Base-by-base conservation (phyloP, 306 rosid genomes). In the Vigna unguiculata region DNA sequence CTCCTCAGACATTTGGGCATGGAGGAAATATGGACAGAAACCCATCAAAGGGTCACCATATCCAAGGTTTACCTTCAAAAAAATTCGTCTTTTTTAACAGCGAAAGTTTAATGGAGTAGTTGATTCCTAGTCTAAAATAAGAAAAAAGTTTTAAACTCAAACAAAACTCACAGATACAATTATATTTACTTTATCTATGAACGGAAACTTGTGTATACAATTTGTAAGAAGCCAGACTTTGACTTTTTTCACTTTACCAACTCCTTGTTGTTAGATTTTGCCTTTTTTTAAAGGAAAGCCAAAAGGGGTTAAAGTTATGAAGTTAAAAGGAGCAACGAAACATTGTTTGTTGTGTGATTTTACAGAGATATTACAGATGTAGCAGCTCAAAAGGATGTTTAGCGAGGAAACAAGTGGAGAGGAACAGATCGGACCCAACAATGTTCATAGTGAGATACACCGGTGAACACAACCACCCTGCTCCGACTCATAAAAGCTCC, bases 11-110 rank as follows among this genome's bases (percentile, higher is more conserved):
- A 80, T 91, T 55, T 96, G 99, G 99, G 98, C 99, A 48, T 96
- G 99, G 99, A 81, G 99, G 74, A 96, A 96, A 84, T 96, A 96
- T 80, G 99, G 99, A 0, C 99, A 96, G 71, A 96, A 96, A 86
- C 99, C 98, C 75, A 96, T 96, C 77, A 96, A 96, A 76, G 99
- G 99, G 1, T 96, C 99, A 78, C 99, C 99, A 75, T 96, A 89
- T 89, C 99, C 99, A 65, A 91, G 99, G 99, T 96, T 54, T 12
- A 47, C 28, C 16, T n/a, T 54, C 46, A 51, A 53, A 41, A 9
- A 9, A n/a, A 72, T 77, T 58, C 13, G 0, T 52, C 38, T 20
- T 54, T 20, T n/a, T 54, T 54, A 20, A 54, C 12, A 11, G 3
- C 21, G 20, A 17, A 17, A 51, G 24, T 8, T 8, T 17, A 7